Base-by-base conservation (phyloP, 805 yeast species). In the Candida insectalens region DNA sequence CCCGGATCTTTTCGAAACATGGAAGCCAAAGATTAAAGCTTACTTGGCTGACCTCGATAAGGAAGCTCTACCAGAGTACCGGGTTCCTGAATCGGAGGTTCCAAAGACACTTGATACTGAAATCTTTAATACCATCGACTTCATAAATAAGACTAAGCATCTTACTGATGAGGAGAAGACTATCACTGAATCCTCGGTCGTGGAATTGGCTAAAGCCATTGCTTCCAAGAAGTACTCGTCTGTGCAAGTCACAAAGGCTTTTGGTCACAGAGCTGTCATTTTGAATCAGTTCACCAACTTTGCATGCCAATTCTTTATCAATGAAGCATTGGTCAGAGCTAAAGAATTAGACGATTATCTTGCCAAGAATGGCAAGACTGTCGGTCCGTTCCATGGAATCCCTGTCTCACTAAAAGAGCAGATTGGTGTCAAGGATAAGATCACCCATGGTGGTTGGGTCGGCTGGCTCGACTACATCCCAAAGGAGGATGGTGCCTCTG, bases 341-440 rank as follows among this genome's bases (percentile, higher is more conserved):
- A 46, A 67, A 45, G 71, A 67, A 46, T 59, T 75, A 41, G 83
- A 78, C 57, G 72, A 71, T 2, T 63, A 65, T 41, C 52, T 60
- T 28, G 55, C 51, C 13, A 59, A 62, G 32, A 62, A 69, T 34
- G 75, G 75, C n/a, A 55, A 67, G 37, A 59, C 74, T 1, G 52
- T 70, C 25, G 87, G 85, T 27, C 81, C 83, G 8, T 55, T 78
- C 37, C 85, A 78, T 44, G 85, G 85, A 28, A 57, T 78, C 26
- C 85, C 85, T 13, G 53, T 79, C 28, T 77, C 84, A 0, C 55
- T 78, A 28, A 79, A 78, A 46, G 85, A 79, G 49, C 84, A 77
- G 49, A 67, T 73, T 50, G 62, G 65, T 37, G 68, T 62, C 46
- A 63, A 59, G 35, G 78, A 70, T 19, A 69, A 62, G 39, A 63